phyloP scores from a whole-genome alignment of 2,329 filamentous ascomycete species.

The Teratosphaeria nubilosa region DNA sequence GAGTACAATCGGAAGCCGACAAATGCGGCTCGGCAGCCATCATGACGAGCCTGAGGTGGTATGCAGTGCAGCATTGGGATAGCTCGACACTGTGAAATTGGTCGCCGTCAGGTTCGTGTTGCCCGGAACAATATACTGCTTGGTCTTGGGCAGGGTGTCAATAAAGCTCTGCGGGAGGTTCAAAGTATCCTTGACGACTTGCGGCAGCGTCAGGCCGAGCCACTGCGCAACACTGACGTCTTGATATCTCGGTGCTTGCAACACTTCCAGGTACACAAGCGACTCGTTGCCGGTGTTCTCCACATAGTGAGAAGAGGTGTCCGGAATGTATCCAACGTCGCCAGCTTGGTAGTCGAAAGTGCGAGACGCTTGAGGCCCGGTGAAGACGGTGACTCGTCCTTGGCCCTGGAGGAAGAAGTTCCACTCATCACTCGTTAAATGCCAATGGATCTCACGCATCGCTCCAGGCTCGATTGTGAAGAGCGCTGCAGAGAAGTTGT shows the following conservation, averaged over 20 bases:
- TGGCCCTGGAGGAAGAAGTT: conserved; percentile 49
- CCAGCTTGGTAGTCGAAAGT: conserved; percentile 53
- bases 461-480: conserved; percentile 51
- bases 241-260: conserved; percentile 43
- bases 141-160: conserved; percentile 27
- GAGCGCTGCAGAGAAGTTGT: conserved; percentile 46
- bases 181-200: conserved; percentile 27
- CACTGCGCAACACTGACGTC: conserved; percentile 50
- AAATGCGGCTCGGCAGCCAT: too few relatives aligned
- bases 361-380: conserved; percentile 39
- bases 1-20: too few relatives aligned
- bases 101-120: conserved; percentile 27
- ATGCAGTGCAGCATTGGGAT: background rate
- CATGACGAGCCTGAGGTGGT: background rate
- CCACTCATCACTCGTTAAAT: conserved; percentile 52
- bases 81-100: conserved; percentile 23
- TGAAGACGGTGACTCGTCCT: conserved; percentile 47
- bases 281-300: conserved; percentile 52
- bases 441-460: conserved; percentile 57
- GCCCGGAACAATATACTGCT: conserved; percentile 31
- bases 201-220: conserved; percentile 41
- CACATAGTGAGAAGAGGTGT: conserved; percentile 47
- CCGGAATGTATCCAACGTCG: conserved; percentile 50
- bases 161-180: conserved; percentile 22
- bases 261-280: conserved; percentile 46